Base-by-base conservation (phyloP, 1,139 yeast genomes). In the Arxiozyma heterogenica region DNA sequence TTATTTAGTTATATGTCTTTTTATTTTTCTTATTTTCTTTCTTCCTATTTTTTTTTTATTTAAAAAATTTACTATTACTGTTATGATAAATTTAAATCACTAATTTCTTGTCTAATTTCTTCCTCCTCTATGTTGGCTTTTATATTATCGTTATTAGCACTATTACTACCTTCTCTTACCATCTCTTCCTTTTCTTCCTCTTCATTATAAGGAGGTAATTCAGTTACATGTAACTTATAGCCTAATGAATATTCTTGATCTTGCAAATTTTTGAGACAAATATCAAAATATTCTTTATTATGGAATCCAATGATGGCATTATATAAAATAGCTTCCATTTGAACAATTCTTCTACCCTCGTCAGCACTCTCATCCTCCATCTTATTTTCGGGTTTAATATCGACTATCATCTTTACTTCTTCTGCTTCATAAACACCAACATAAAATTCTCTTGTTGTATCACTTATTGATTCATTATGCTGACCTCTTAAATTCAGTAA, bases 341-440 rank as follows among this genome's bases (percentile, higher is more conserved):
- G 25, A 47, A 52, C 56, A 48, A 20, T 11, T 12, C 47, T 34
- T 11, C 42, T 43, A 25, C 27, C 43, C 25, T 39, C 15, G 15
- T 34, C 21, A 59, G 50, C 38, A 30, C 43, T 44, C 39, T 54
- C 52, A 21, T 49, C 25, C 17, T 54, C 52, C 2, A 44, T 38
- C 2, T 30, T 50, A 11, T 50, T 34, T 22, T 43, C 45, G 9
- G 52, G 48, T 17, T 18, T 44, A 17, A 53, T 47, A 20, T 57
- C 57, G 17, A 66, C 57, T 34, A 58, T 61, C 30, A 61, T 52
- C 43, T 58, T 55, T 18, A 56, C 58, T 49, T 66, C 68, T 25
- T 60, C 59, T 30, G 62, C 65, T 48, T 68, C 70, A 52, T 66
- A 68, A 7, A 68, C 69, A 4, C 71, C 71, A 21, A 68, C 71